A percentile compares a stretch with the other conserved stretches of the same genome.
Conservation (phyloP, 352 stramenopile genomes). For the Salisapilia sapeloensis region DNA sequence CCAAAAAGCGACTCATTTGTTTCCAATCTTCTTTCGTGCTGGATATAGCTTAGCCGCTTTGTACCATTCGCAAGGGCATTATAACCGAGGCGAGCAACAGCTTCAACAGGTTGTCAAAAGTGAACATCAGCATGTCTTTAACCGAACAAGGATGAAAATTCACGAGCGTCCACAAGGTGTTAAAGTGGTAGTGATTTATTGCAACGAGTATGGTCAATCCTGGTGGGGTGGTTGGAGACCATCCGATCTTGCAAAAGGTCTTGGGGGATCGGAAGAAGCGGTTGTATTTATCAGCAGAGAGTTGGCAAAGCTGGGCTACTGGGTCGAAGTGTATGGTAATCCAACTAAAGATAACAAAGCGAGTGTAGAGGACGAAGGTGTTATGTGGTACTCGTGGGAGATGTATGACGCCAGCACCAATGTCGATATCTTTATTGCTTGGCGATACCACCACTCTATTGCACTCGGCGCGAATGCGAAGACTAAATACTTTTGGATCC, state of each 20-base stretch:
- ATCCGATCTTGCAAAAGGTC: constrained; percentile 34
- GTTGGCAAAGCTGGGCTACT: constrained; percentile 63
- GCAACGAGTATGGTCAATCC: constrained; percentile 81
- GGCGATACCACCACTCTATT: constrained; percentile 79
- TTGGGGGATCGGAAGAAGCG: constrained; percentile 85
- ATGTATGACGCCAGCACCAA: constrained; percentile 36
- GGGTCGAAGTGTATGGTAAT: constrained; percentile 78
- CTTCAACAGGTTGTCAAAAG: too few relatives aligned
- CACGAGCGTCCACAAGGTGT: constrained; percentile 7
- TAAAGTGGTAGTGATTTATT: constrained; percentile 71
- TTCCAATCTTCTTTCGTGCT: constrained; percentile 16
- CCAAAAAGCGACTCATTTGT: constrained; percentile 3
- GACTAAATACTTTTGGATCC: constrained; percentile 61
- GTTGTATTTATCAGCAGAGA: constrained; percentile 78
- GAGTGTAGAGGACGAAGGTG: constrained; percentile 8
- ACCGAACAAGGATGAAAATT: constrained; percentile 1
- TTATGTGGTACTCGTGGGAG: constrained; percentile 61
- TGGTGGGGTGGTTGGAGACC: constrained; percentile 84
- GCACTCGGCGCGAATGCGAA: constrained; percentile 16
- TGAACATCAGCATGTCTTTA: background rate
- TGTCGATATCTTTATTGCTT: constrained; percentile 83
- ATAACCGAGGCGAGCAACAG: constrained; percentile 9
- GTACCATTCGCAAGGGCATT: constrained; percentile 9
- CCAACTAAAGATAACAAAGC: constrained; percentile 24
- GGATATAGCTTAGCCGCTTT: constrained; percentile 40